A percentile compares a stretch with the other conserved stretches of the same genome.
Evolutionary conservation across 2,329 filamentous ascomycete genomes (phyloP).

Genomic region (Penicillium sp.): DNA sequence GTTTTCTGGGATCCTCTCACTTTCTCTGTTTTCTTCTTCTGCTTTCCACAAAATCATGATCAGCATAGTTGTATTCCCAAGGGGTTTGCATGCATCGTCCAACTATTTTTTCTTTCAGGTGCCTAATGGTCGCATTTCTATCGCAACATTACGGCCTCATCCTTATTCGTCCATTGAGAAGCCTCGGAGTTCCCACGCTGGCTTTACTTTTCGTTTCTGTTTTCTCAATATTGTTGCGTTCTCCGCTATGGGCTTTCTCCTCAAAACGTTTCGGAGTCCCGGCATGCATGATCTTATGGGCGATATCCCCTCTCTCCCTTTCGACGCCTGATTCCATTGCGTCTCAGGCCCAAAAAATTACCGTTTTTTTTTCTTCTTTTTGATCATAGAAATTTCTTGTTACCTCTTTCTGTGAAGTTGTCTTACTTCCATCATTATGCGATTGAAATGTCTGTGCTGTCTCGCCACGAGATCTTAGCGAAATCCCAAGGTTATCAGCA

Average conservation of each 20-base stretch:
- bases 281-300: constrained; percentile 37
- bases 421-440: constrained; percentile 16
- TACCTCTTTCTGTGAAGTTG: constrained; percentile 7
- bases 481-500: constrained; percentile 25
- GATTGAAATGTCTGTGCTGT: constrained; percentile 18
- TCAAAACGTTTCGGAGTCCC: constrained; percentile 38
- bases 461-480: constrained; percentile 23
- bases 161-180: constrained; percentile 23
- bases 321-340: constrained; percentile 32
- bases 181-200: constrained; percentile 21
- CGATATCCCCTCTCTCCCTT: constrained; percentile 23
- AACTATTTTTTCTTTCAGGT: constrained; percentile 15
- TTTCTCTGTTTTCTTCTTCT: constrained; percentile 8
- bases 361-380: constrained; percentile 5
- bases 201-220: constrained; percentile 7
- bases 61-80: constrained; percentile 21
- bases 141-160: constrained; percentile 24
- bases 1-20: constrained; percentile 5
- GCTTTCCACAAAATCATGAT: constrained; percentile 17
- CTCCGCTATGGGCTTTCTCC: constrained; percentile 29
- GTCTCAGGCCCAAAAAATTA: constrained; percentile 18
- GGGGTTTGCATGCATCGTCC: constrained; percentile 18
- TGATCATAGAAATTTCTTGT: constrained; percentile 35
- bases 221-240: constrained; percentile 16
- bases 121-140: constrained; percentile 20